Evolutionary conservation across 192 early-diverging fungal species (phyloP).

Genomic region (Linnemannia schmuckeri): DNA sequence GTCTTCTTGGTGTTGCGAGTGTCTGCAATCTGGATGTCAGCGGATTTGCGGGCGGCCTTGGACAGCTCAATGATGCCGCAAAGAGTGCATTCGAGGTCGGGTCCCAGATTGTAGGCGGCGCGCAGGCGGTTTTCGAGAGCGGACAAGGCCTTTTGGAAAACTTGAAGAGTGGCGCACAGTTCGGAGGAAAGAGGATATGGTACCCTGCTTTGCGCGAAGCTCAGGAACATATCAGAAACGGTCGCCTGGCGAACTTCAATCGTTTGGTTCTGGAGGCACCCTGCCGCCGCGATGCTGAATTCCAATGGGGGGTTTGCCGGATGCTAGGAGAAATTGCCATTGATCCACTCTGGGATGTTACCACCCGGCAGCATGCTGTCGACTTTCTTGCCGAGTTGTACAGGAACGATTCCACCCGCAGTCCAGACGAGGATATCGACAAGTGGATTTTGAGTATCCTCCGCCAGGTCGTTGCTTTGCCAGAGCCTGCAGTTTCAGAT

Average conservation of each 20-base stretch:
- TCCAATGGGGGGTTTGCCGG: neutral
- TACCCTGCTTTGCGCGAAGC: neutral
- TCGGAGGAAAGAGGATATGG: neutral
- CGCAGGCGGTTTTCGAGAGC: too few relatives aligned
- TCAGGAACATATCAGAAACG: neutral
- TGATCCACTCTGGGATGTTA: neutral
- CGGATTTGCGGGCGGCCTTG: too few relatives aligned
- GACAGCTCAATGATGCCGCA: too few relatives aligned
- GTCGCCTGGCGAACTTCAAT: neutral
- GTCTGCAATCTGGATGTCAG: too few relatives aligned
- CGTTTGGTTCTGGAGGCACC: neutral
- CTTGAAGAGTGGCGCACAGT: neutral
- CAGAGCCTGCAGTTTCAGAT: neutral
- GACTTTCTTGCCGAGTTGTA: neutral
- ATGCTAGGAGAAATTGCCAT: neutral
- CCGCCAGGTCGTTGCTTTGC: neutral
- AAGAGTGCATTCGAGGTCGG: too few relatives aligned
- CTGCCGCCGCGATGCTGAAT: neutral
- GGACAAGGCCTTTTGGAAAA: neutral
- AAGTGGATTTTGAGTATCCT: too few relatives aligned
- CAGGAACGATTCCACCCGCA: neutral
- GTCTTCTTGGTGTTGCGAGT: too few relatives aligned
- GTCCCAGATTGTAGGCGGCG: too few relatives aligned
- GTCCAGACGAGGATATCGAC: too few relatives aligned
- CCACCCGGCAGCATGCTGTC: neutral